Base-by-base conservation (phyloP, 192 early-diverging fungal genomes). In the Coemansia biformis region DNA sequence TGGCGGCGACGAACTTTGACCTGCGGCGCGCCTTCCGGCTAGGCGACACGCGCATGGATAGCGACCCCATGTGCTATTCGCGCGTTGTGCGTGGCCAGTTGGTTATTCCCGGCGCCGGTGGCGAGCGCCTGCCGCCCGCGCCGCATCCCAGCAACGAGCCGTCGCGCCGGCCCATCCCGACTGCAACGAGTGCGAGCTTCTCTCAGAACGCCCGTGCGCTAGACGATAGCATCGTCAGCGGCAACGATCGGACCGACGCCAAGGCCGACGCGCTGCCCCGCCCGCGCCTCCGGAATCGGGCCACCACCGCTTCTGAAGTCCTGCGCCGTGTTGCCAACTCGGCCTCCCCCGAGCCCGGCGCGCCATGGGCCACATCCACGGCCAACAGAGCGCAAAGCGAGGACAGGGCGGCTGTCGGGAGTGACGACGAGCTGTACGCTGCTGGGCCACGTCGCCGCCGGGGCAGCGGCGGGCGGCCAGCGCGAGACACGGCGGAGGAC, bases 1-100 rank as follows among this genome's bases (percentile, higher is more conserved):
- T 83, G 66, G 77, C 76, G 0, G 75, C 89, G 10, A 86, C 88
- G 14, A 89, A 89, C 75, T 78, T 78, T 48, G 88, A 89, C 36
- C 63, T 91, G 34, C 81, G 91, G 37, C 57, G 66, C 10, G 76
- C 77, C 7, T 79, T 78, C 30, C 54, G 77, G n/a, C 76, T 77
- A 45, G 76, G 66, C 36, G 63, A 71, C 38, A 38, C 55, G 21
- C 51, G 45, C 16, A 59, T 70, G 7, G 34, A 45, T 35, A 49
- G 37, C 48, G 67, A 77, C 33, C 67, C 75, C 38, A 38, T 66
- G 42, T 51, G 45, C 22, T 59, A 49, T 22, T 15, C 68, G 9
- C 19, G 38, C 21, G 29, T 70, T 12, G 44, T 46, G 59, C 23
- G 46, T 35, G 64, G 70, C 40, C 53, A 36, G 4, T 38, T 67